A percentile compares a stretch with the other conserved stretches of the same genome.
phyloP scores from a whole-genome alignment of 2,329 filamentous ascomycete genomes.

The Pyrenochaeta sp. region DNA sequence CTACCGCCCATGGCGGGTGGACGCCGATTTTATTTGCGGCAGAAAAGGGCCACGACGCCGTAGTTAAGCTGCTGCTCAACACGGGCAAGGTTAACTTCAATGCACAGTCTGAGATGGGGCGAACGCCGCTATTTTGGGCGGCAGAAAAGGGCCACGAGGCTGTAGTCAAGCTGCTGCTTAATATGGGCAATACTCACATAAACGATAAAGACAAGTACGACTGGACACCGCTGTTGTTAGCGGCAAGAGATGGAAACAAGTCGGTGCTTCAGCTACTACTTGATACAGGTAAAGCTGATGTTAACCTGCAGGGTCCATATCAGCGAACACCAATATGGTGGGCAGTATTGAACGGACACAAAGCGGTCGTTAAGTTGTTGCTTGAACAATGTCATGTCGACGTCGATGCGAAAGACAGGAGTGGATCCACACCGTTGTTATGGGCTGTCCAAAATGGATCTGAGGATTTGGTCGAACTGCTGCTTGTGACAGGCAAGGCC shows the following conservation, averaged over 20 bases:
- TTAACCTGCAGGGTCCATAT: neutral
- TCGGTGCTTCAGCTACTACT: slow-evolving; percentile 1
- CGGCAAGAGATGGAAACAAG: neutral
- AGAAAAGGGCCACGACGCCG: neutral
- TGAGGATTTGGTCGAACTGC: no score
- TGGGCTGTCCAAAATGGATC: no score
- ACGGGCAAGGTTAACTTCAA: no score
- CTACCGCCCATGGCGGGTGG: neutral
- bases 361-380: neutral
- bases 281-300: neutral
- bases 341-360: neutral
- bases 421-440: neutral
- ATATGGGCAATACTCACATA: neutral
- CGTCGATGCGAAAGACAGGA: no score
- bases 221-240: neutral
- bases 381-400: neutral
- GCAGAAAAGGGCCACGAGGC: neutral
- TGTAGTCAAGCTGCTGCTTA: neutral
- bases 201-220: neutral
- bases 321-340: neutral
- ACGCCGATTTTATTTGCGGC: slow-evolving; percentile 1
- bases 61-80: slow-evolving; percentile 1
- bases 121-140: no score
- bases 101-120: no score
- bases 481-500: neutral